Base-by-base conservation (phyloP, 371 early-diverging fungal genomes). In the Fennellomyces sp. region DNA sequence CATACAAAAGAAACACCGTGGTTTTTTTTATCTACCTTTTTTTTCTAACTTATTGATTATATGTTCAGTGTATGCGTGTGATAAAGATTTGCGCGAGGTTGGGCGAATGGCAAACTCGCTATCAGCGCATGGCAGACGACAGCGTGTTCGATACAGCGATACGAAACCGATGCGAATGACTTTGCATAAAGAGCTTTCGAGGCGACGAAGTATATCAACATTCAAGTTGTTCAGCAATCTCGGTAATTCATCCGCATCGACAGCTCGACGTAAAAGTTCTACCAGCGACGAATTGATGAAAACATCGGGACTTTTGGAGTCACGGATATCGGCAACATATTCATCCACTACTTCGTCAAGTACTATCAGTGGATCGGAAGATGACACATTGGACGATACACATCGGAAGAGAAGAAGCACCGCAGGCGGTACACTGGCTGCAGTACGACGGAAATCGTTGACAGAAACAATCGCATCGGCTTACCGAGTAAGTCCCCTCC, bases 21-120 rank as follows among this genome's bases (percentile, higher is more conserved):
- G 2, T 21, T 10, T 23, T 42, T 21, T 21, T 6, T 42, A 42
- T 42, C 17, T 39, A 42, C n/a, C n/a, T n/a, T n/a, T n/a, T n/a
- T n/a, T n/a, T 38, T 6, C 19, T 55, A 23, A 19, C 1, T 13
- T 1, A 28, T 28, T 28, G 7, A 36, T 1, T 29, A 10, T 52
- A 2, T 5, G 15, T 30, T 5, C 48, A 61, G 61, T 61, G 6
- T 36, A 48, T 53, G 61, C 54, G 11, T 61, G 61, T 10, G 55
- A 61, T 45, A 53, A 38, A 15, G 55, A 53, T 47, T 49, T 61
- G 31, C 54, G 55, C 15, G 55, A 61, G n/a, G 61, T 61, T 5
- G 55, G 61, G 25, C 15, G 61, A 49, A 48, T 61, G 35, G 61
- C 61, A 8, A 61, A n/a, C 15, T 54, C 47, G 17, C 27, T 47